Percentiles rank a stretch among this genome's conserved stretches.
Conservation (phyloP, 2,329 filamentous ascomycete genomes). For the Graphiopsis chlorocephala region DNA sequence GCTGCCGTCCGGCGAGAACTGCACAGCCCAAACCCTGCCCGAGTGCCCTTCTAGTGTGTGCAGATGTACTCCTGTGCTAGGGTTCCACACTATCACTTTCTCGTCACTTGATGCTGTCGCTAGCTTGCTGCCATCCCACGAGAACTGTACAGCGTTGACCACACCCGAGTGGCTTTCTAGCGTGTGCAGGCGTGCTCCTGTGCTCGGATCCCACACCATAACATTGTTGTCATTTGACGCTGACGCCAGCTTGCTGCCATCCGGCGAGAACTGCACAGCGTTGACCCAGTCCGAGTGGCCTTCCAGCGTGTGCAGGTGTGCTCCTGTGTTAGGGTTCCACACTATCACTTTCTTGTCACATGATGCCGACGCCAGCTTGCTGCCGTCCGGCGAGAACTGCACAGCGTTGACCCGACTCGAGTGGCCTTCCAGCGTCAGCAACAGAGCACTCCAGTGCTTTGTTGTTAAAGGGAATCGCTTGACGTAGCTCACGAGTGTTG, state of each 20-base stretch:
- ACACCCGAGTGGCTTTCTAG: background rate
- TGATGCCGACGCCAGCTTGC: background rate
- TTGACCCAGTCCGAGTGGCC: conserved; percentile 10
- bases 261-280: conserved; percentile 15
- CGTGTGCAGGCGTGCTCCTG: background rate
- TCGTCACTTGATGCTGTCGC: conserved; percentile 2
- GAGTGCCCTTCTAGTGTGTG: background rate
- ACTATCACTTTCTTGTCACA: background rate
- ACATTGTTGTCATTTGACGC: background rate
- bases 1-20: background rate
- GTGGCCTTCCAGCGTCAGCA: too few relatives aligned
- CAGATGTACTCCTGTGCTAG: background rate
- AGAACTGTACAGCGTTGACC: conserved; percentile 11
- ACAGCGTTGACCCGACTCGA: background rate
- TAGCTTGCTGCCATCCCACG: conserved; percentile 4
- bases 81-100: background rate
- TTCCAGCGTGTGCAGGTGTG: background rate
- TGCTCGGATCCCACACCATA: background rate
- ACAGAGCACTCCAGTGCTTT: too few relatives aligned
- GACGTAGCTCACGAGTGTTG: background rate
- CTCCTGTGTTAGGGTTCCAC: background rate
- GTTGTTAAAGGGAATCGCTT: too few relatives aligned
- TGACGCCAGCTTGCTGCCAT: background rate
- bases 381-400: background rate
- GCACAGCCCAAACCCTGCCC: background rate